phyloP scores from a whole-genome alignment of 768 basidiomycete genomes.

The Hygrocybe coccinea region DNA sequence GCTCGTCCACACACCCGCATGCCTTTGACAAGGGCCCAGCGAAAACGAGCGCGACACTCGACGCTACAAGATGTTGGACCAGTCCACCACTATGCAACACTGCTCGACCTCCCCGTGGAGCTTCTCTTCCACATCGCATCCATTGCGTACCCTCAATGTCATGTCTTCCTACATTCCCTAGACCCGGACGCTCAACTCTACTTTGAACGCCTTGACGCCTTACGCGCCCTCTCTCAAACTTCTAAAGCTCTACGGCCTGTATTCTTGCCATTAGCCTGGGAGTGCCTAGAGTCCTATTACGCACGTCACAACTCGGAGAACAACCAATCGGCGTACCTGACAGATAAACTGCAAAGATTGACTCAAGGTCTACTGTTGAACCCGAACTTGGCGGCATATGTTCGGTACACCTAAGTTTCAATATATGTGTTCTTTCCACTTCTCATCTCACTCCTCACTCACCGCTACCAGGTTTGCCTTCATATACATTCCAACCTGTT shows the following conservation, averaged over 20 bases:
- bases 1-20: no score
- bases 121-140: neutral
- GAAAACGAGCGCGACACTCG: no score
- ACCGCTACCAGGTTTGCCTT: neutral
- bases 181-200: neutral
- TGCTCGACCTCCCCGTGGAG: neutral
- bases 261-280: neutral
- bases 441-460: neutral
- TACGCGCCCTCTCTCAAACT: neutral
- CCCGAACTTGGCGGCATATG: neutral
- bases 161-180: neutral
- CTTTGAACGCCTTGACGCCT: neutral
- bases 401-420: neutral
- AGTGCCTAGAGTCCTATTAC: neutral
- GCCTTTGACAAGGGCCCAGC: no score
- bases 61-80: no score
- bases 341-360: neutral
- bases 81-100: neutral
- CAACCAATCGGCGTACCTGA: no score
- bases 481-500: neutral
- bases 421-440: neutral
- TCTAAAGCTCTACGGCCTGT: neutral
- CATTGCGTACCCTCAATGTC: neutral
- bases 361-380: neutral
- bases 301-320: no score